Evolutionary conservation across 129 eudicot genomes (phyloP).

Genomic region (Tanacetum coccineum): DNA sequence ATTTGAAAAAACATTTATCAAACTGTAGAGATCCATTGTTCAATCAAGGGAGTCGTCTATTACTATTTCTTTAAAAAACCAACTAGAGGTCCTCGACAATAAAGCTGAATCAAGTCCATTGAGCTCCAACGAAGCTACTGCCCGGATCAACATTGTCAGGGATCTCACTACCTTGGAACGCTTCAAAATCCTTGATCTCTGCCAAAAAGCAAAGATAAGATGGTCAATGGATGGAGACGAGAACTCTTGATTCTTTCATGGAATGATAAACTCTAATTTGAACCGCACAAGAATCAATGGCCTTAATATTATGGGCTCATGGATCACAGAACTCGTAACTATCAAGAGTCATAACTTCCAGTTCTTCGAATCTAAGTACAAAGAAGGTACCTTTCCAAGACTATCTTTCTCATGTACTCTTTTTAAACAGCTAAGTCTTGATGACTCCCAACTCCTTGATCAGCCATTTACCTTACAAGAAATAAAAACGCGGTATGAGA

Average conservation of each 20-base stretch:
- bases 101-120: not conserved
- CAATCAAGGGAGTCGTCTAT: too few relatives aligned
- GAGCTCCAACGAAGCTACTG: not conserved
- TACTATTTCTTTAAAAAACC: too few relatives aligned
- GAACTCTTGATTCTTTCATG: not conserved
- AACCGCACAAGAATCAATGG: not conserved
- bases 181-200: not conserved
- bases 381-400: not conserved
- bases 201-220: not conserved
- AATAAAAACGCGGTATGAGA: not conserved
- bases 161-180: not conserved
- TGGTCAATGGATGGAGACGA: not conserved
- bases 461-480: not conserved
- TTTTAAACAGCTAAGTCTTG: not conserved
- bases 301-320: not conserved
- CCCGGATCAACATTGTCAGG: not conserved
- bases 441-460: not conserved
- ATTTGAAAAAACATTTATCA: too few relatives aligned
- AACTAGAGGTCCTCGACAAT: not conserved
- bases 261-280: not conserved
- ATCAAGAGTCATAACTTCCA: not conserved
- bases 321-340: not conserved
- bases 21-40: too few relatives aligned
- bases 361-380: not conserved
- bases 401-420: not conserved